Base-by-base conservation (phyloP, 495 filamentous ascomycete species). In the Penicillium canescens region DNA sequence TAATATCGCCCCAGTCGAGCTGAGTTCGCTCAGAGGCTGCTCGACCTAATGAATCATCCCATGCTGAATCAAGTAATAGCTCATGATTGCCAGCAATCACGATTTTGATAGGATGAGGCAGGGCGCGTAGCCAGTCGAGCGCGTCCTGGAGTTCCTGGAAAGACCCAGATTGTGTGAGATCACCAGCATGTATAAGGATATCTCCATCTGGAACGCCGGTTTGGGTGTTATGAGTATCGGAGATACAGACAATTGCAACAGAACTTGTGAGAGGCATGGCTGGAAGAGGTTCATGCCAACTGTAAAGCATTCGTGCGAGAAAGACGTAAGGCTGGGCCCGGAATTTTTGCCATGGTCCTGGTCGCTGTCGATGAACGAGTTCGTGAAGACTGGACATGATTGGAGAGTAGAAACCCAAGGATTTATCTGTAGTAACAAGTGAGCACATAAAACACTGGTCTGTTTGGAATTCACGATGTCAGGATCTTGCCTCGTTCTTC, bases 81-180 rank as follows among this genome's bases (percentile, higher is more conserved):
- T 91, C 90, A 63, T 92, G 87, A 65, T 91, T 92, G 8, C 88
- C 90, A 33, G 81, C 78, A 49, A 91, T 82, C 13, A 88, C 73
- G 28, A 92, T 75, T 69, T 91, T 91, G 47, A 84, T 72, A 38
- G 65, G 64, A 62, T 92, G 89, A 7, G 80, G 78, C 12, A 83
- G 73, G 9, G 65, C 63, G 14, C 65, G 59, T 13, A 92, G 70
- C 88, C 89, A 93, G 60, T 83, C 79, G 28, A 91, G 54, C 57
- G 83, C 78, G 16, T 60, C 70, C 64, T 85, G 81, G 7, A 93
- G 78, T 42, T 86, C 82, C 3, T 70, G 59, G 4, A 74, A 65
- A 11, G 76, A 84, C 12, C 90, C 89, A 5, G 68, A 73, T 52
- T 85, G 81, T 6, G 83, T 85, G 62, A 91, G 64, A 67, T 94